Evolutionary conservation across 192 early-diverging fungal species (phyloP), one percentile per base, ranked within the genome.

Genomic region (Paraglomus occultum): DNA sequence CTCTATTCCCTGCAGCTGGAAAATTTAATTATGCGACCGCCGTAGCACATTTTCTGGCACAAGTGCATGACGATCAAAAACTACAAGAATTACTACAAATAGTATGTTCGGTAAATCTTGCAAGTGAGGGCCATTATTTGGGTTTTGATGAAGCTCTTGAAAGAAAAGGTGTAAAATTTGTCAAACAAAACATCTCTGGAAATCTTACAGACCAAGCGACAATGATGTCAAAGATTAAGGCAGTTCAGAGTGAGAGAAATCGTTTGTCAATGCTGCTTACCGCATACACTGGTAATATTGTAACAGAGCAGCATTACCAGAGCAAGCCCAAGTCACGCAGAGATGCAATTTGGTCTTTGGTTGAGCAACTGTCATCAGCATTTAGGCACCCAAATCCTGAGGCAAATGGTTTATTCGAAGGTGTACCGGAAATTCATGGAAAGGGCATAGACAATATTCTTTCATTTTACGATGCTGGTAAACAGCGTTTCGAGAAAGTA

Each of bases 131-230:
- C 17, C 15, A 47, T 47, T 63, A 63, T 63, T 63, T 47, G 6
- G 44, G 11, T 2, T 63, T 47, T 47, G 46, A 63, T 63, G 46
- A 48, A 47, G 61, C 44, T 18, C 45, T 63, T 63, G 46, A 63
- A 63, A 63, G 22, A 1, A 48, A 47, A 48, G 20, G 61, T n/a
- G 18, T 63, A 63, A 63, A 45, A 20, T 63, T 47, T n/a, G 48
- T 63, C 7, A 63, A 45, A 20, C 4, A 63, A 63, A 47, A 46
- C 9, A 47, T 63, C 23, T 47, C 20, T 2, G 10, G 44, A 22
- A 63, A 63, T 63, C 17, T 47, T 4, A 47, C 20, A 8, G 11
- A 63, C 9, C 6, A 63, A 20, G 5, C 9, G 5, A 63, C 17
- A 23, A 17, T 63, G 20, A 63, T 18, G 14, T 63, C 22, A 47